phyloP scores from a whole-genome alignment of 148 eudicot genomes.

The Chenopodium quinoa region DNA sequence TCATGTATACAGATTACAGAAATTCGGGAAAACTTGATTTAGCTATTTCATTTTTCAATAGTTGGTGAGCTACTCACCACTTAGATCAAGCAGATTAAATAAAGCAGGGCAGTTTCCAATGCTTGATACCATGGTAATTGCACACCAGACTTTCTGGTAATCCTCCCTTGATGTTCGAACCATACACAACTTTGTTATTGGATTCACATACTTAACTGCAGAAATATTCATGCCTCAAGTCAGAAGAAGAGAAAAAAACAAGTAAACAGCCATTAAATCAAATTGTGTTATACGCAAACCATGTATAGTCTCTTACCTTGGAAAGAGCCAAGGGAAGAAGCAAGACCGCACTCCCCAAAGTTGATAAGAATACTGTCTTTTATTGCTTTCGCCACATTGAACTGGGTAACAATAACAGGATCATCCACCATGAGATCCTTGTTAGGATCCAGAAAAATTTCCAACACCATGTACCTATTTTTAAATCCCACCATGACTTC shows the following conservation, averaged over 20 bases:
- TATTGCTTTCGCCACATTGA: slow-evolving; percentile 65
- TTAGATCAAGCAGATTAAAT: slow-evolving; percentile 75
- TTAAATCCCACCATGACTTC: slow-evolving; percentile 80
- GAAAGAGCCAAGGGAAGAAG: slow-evolving; percentile 71
- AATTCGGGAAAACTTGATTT: neutral
- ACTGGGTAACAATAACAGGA: slow-evolving; percentile 59
- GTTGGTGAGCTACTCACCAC: slow-evolving; percentile 55
- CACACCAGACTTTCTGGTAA: slow-evolving; percentile 74
- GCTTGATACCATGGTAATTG: slow-evolving; percentile 73
- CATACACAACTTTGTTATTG: slow-evolving; percentile 75
- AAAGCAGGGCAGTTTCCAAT: slow-evolving; percentile 68
- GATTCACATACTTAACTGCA: slow-evolving; percentile 90
- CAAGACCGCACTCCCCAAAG: slow-evolving; percentile 96
- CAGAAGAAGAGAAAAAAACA: neutral
- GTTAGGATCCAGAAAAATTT: slow-evolving; percentile 72
- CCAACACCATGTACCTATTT: slow-evolving; percentile 87
- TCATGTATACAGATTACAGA: neutral
- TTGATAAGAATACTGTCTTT: slow-evolving; percentile 73
- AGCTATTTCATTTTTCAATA: neutral
- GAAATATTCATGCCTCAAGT: neutral
- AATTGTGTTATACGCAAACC: neutral
- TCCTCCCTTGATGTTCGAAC: slow-evolving; percentile 88
- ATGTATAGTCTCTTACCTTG: slow-evolving; percentile 45
- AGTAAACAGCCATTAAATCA: neutral
- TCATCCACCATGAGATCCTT: slow-evolving; percentile 48